phyloP scores from a whole-genome alignment of 2,329 filamentous ascomycete genomes.

The Epichloe sp. region DNA sequence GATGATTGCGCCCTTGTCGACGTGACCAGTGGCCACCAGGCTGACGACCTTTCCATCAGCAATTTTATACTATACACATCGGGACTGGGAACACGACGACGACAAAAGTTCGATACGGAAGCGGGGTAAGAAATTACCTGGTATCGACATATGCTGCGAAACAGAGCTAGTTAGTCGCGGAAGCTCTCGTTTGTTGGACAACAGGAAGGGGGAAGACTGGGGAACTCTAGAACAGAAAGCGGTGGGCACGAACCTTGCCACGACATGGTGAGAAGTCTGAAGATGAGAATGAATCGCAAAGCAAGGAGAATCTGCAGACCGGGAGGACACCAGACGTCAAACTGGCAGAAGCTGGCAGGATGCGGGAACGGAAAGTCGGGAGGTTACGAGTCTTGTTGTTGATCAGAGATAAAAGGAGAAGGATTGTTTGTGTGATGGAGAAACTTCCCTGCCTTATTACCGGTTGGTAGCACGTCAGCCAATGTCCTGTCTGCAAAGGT shows the following conservation, averaged over 20 bases:
- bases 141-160: conserved; percentile 36
- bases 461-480: conserved; percentile 3
- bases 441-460: background rate
- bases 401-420: background rate
- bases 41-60: conserved; percentile 30
- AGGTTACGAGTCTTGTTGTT: background rate
- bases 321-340: conserved; percentile 1
- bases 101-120: background rate
- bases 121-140: conserved; percentile 25
- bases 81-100: conserved; percentile 9
- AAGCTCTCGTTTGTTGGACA: background rate
- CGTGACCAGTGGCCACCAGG: conserved; percentile 64
- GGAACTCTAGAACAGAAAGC: conserved; percentile 2
- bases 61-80: conserved; percentile 3
- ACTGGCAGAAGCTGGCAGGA: background rate
- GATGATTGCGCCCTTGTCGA: conserved; percentile 79
- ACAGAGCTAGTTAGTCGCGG: conserved; percentile 8
- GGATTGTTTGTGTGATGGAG: conserved; percentile 6
- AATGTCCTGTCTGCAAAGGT: conserved; percentile 4
- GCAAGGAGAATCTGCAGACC: conserved; percentile 1
- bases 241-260: conserved; percentile 50
- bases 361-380: background rate
- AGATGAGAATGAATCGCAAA: background rate
- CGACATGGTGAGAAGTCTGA: conserved; percentile 41
- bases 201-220: conserved; percentile 15